Evolutionary conservation across 768 basidiomycete species (phyloP), one percentile per base, ranked within the genome.

Genomic region (Tulasnella sp.): DNA sequence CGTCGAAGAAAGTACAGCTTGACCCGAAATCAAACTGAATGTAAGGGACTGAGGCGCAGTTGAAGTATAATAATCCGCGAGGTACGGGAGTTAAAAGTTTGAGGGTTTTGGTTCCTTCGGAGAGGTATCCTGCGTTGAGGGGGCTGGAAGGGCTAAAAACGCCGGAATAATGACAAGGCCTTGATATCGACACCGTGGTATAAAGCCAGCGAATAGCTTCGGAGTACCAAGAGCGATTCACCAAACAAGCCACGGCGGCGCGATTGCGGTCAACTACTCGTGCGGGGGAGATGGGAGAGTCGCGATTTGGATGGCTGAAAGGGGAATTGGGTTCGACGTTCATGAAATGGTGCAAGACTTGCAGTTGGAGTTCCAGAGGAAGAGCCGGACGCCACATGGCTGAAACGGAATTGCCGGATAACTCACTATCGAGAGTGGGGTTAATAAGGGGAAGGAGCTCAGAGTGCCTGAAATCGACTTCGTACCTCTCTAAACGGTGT

Each of bases 351-450:
- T 40, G 42, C 22, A 81, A 31, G 69, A 81, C 72, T 16, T 44
- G 18, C 28, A 72, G 46, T 46, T 81, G 80, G 24, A 81, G 31
- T 42, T 81, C 80, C 46, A 81, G 37, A n/a, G 80, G 80, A 72
- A 81, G 41, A 9, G 34, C 54, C 11, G 80, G 80, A 34, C 46
- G 77, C 80, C 80, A 81, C 28, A n/a, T 73, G n/a, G 80, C 64
- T 41, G 77, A 64, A 28, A 58, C 31, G 14, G 28, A 40, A 8
- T 69, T 76, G n/a, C 31, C 54, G 24, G 24, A 28, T 34, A 18
- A n/a, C 18, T 50, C 76, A 20, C 34, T 50, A 76, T 20, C 24
- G 24, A 54, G 64, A 16, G n/a, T 60, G 18, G 16, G 18, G 20
- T 34, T 16, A 6, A 16, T 3, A 69, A 69, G 34, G 28, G 37